Conservation (phyloP, 352 stramenopile species). For the Phytophthora pinifolia region DNA sequence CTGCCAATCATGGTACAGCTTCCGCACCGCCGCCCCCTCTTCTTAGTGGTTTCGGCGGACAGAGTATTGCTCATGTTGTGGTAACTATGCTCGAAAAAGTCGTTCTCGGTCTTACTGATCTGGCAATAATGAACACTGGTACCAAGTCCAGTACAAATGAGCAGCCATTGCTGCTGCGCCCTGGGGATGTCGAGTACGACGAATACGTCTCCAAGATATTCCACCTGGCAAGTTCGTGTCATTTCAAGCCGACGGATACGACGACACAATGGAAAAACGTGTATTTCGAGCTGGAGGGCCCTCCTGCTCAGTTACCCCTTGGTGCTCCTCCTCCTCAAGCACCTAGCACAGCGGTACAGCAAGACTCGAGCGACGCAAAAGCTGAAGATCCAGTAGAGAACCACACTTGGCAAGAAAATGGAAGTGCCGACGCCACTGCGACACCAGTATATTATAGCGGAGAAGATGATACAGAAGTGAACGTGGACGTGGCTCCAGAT, state of each 20-base stretch:
- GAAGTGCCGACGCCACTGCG: neutral
- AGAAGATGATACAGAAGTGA: constrained; percentile 16
- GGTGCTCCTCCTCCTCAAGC: neutral
- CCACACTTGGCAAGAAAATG: constrained; percentile 1
- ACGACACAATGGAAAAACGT: neutral
- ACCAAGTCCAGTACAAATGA: constrained; percentile 3
- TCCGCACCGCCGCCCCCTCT: neutral
- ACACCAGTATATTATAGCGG: constrained; percentile 11
- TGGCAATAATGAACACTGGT: constrained; percentile 1
- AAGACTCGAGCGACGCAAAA: neutral
- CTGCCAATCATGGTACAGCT: neutral
- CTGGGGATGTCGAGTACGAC: constrained; percentile 38
- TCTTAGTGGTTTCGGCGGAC: constrained; percentile 10
- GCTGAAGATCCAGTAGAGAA: constrained; percentile 6
- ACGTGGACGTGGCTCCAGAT: constrained; percentile 6
- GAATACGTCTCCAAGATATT: constrained; percentile 35
- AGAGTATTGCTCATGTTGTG: constrained; percentile 22
- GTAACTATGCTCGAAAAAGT: constrained; percentile 34
- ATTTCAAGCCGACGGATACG: constrained; percentile 28
- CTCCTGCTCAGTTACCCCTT: neutral
- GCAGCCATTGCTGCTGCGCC: constrained; percentile 1
- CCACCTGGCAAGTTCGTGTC: constrained; percentile 29
- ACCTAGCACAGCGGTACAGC: neutral
- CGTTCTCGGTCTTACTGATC: constrained; percentile 21
- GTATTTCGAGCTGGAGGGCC: neutral